phyloP scores from a whole-genome alignment of 257 asterid species.

The Jacaranda copaia region DNA sequence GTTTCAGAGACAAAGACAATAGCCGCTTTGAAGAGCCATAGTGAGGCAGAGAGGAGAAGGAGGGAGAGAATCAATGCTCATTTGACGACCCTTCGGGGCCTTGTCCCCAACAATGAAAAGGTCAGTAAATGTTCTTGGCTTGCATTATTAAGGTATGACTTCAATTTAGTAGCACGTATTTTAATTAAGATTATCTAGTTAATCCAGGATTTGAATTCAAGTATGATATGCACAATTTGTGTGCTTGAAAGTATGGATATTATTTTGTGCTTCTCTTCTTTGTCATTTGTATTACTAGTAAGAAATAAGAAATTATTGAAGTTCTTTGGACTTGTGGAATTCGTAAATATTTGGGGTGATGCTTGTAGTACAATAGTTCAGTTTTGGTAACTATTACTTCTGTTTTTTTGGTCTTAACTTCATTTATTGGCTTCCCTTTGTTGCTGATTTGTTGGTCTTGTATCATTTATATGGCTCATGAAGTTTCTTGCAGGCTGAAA shows the following conservation, averaged over 20 bases:
- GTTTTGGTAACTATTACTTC: background rate
- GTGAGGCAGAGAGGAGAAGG: constrained; percentile 91
- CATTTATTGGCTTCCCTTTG: background rate
- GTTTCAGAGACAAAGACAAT: constrained; percentile 55
- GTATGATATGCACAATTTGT: background rate
- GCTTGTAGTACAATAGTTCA: background rate
- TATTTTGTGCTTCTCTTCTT: background rate
- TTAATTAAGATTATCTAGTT: background rate
- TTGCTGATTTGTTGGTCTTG: too few relatives aligned
- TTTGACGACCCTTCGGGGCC: constrained; percentile 66
- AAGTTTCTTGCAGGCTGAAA: too few relatives aligned
- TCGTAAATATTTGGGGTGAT: background rate
- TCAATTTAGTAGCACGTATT: background rate
- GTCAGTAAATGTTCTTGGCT: constrained; percentile 47
- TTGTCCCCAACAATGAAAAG: constrained; percentile 76
- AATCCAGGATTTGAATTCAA: background rate
- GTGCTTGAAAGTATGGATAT: constrained; percentile 10
- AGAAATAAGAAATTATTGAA: background rate
- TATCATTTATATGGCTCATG: too few relatives aligned
- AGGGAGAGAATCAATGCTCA: constrained; percentile 89
- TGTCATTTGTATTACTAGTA: background rate
- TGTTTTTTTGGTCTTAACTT: background rate
- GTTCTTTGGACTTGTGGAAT: constrained; percentile 4
- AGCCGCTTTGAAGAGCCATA: constrained; percentile 86
- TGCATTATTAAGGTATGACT: background rate